Evolutionary conservation across 306 rosid species (phyloP), one percentile per base, ranked within the genome.

Genomic region (Castanospermum australe): DNA sequence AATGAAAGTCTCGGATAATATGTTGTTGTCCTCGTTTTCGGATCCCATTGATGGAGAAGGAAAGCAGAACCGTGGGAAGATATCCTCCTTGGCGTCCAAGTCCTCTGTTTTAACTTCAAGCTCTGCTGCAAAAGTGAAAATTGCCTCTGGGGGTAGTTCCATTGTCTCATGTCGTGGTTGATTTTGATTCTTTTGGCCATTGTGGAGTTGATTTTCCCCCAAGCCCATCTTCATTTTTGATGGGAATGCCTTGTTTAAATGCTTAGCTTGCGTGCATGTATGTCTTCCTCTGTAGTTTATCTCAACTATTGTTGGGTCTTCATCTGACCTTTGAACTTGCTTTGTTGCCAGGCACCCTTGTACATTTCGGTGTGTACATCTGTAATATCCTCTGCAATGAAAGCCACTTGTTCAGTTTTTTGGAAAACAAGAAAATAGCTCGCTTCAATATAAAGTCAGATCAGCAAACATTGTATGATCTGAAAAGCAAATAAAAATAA

Each of bases 291-390:
- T 77, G 35, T 89, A 93, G 44, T 86, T 88, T 30, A 89, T 76
- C 32, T 88, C 82, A 11, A 82, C 38, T 32, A 83, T 32, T 17
- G 86, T 60, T 71, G 90, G 81, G 63, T 91, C 92, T 24, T 67
- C 51, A 74, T 93, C 96, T 35, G 87, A 88, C 64, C 62, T 90
- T 45, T 93, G 97, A 70, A 93, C 97, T 76, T 86, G 94, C 78
- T 93, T 93, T 74, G 92, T 90, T 25, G 97, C 97, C 18, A 74
- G 44, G 42, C 97, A 93, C 8, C 92, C 94, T 79, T 84, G 89
- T 51, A 71, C 60, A 62, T 80, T 33, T 41, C 88, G 80, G 74
- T 89, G 89, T 57, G 94, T 89, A 79, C 97, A 93, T 89, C 97
- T 86, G 59, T 84, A 93, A 69, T 93, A 93, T 63, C 94, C 85